Base-by-base conservation (phyloP, 768 basidiomycete genomes). In the Coprinopsis sp. region DNA sequence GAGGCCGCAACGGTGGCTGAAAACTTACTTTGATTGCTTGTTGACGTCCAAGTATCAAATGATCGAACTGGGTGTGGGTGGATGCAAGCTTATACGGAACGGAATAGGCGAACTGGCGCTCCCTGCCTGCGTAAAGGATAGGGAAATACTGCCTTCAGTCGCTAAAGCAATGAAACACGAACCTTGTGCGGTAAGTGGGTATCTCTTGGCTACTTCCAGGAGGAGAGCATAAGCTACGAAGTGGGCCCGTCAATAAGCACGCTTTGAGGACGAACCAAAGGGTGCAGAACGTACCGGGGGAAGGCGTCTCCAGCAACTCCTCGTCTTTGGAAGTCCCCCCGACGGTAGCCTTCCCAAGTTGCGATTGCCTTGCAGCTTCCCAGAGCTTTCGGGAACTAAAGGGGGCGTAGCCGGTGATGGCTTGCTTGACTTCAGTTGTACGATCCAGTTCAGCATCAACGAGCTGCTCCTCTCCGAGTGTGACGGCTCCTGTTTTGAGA, bases 381-480 rank as follows among this genome's bases (percentile, higher is more conserved):
- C 77, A 79, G 1, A 71, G 61, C 4, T 54, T 54, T 33, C 63
- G 71, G 4, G 68, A 53, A 25, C 58, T 58, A 29, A 69, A 56
- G 1, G 68, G 58, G 2, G 54, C 29, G 49, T 69, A 71, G 31
- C 58, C 62, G 19, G 54, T 56, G 27, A 53, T 58, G 5, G 59
- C 46, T 3, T 73, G 66, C 25, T 63, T 61, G 37, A 78, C 54
- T 5, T 67, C 47, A 3, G 76, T 79, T 41, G 62, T 58, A 42
- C 70, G 72, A 50, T 79, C 73, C 16, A 79, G 64, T 46, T 78
- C 76, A 22, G 77, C 57, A 52, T 79, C 77, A n/a, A 75, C 58
- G 16, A 77, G 63, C 54, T 79, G 76, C 47, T 76, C 74, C 52
- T 75, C 72, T 14, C 77, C 76, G 24, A 67, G 43, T 0, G 64